phyloP scores from a whole-genome alignment of 306 rosid genomes.

The Quercus alba region DNA sequence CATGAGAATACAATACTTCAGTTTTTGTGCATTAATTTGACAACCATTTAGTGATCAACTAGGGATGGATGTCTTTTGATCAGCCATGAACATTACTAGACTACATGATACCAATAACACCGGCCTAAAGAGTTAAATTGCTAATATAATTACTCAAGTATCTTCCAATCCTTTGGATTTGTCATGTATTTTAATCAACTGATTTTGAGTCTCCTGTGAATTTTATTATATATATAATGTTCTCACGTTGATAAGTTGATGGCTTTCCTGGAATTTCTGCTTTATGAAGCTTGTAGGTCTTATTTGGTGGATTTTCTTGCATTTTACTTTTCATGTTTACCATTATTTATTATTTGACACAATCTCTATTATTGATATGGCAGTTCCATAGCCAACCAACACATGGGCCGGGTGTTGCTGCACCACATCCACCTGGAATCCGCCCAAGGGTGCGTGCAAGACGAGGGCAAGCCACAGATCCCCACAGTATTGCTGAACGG shows the following conservation, averaged over 20 bases:
- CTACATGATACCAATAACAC: too few relatives aligned
- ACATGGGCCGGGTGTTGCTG: slow-evolving; percentile 28
- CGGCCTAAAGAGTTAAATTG: too few relatives aligned
- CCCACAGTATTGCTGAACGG: slow-evolving; percentile 96
- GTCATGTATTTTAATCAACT: not conserved
- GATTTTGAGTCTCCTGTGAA: not conserved
- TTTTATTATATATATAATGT: not conserved
- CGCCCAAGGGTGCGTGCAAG: slow-evolving; percentile 96
- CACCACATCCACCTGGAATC: slow-evolving; percentile 57
- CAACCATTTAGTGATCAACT: too few relatives aligned
- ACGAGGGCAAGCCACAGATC: slow-evolving; percentile 98
- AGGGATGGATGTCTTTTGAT: too few relatives aligned
- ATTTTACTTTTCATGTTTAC: not conserved
- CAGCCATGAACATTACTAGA: too few relatives aligned
- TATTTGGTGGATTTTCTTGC: not conserved
- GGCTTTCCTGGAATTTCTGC: not conserved
- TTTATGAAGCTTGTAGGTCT: not conserved
- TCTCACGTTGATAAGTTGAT: not conserved
- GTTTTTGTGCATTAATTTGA: too few relatives aligned
- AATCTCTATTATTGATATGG: slow-evolving; percentile 1
- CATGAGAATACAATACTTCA: too few relatives aligned
- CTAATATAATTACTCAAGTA: too few relatives aligned
- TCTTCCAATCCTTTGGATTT: not conserved
- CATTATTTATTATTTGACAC: slow-evolving; percentile 8
- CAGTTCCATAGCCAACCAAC: slow-evolving; percentile 61